Percentiles rank a stretch among this genome's conserved stretches.
These are phyloP conservation scores for Blastobotrys indianensis DNA, from an alignment of 1,139 yeast genomes.

Conservation along the genomic window DNA sequence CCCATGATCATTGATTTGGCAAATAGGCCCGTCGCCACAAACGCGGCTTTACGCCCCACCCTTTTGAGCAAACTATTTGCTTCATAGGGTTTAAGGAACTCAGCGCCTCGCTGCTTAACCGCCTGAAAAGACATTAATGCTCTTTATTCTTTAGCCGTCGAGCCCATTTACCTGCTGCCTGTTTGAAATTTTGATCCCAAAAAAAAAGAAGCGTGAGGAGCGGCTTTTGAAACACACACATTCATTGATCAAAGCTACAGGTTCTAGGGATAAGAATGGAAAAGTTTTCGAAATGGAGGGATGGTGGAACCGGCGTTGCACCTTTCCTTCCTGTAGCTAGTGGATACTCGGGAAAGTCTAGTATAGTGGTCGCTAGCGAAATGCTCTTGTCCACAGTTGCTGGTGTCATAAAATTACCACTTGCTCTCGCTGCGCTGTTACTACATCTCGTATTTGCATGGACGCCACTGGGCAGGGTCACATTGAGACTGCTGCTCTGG, in stretches of 20 bases:
- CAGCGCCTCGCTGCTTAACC: conserved; percentile 71
- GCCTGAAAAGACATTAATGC: conserved; percentile 60
- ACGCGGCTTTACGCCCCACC: conserved; percentile 60
- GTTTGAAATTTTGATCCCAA: not conserved
- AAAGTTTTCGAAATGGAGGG: conserved; percentile 38
- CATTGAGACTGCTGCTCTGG: conserved; percentile 5
- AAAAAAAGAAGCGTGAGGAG: not conserved
- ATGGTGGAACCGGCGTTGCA: conserved; percentile 39
- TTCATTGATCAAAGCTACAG: not conserved
- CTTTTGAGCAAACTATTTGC: conserved; percentile 58
- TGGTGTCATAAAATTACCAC: conserved; percentile 3
- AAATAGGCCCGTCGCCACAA: conserved; percentile 57
- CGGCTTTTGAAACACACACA: not conserved
- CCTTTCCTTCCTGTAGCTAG: conserved; percentile 32
- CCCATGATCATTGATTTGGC: conserved; percentile 58
- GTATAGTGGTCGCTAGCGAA: conserved; percentile 4
- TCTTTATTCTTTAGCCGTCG: not conserved
- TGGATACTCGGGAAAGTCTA: conserved; percentile 6
- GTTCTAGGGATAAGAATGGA: conserved; percentile 28
- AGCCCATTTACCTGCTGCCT: too few relatives aligned
- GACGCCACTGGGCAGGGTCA: conserved; percentile 8
- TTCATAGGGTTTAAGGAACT: conserved; percentile 60
- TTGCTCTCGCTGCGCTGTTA: not conserved
- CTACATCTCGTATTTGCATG: conserved; percentile 3
- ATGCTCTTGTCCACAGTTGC: not conserved